Evolutionary conservation across 2,329 filamentous ascomycete species (phyloP), one percentile per base, ranked within the genome.

Genomic region (Arthroderma sp.): DNA sequence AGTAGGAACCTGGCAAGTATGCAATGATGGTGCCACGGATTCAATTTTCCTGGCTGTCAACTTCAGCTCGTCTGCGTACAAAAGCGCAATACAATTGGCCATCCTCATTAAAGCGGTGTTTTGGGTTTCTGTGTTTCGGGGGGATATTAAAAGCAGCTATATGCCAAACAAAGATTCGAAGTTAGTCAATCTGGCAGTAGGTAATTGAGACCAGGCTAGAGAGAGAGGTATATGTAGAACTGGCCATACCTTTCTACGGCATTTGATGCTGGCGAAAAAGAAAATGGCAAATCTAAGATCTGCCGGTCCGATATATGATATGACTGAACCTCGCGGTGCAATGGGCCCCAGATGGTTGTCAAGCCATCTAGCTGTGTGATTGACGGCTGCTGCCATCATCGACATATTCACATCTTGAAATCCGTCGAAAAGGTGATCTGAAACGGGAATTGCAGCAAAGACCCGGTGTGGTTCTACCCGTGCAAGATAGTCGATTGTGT

Each of bases 261-360:
- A 41, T 41, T 41, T 41, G 4, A 30, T 41, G n/a, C n/a, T n/a
- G 27, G 39, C 28, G 11, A 41, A 41, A 32, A 41, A 39, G 10
- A 39, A 29, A 10, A 39, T 39, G 6, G 37, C 22, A 27, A 22
- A 39, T 39, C 37, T 39, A 9, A 39, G 10, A 39, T 39, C 37
- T 6, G 37, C 22, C 10, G 37, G 37, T 10, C 37, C 37, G 5
- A 39, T 22, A 22, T 39, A 39, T 4, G 37, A 15, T 22, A 22
- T 22, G 5, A 39, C 22, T 9, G 32, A 22, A 3, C 10, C 6
- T 27, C 22, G 10, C 10, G 6, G 11, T 11, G 27, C 5, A 11
- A 22, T 39, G 6, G 9, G 11, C 11, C 37, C 37, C 10, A 39
- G 10, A 27, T 9, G 10, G 4, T 15, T 22, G 22, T 39, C 37